These are phyloP conservation scores for Cicer arietinum DNA, from an alignment of 306 rosid species.

Conservation along the genomic window DNA sequence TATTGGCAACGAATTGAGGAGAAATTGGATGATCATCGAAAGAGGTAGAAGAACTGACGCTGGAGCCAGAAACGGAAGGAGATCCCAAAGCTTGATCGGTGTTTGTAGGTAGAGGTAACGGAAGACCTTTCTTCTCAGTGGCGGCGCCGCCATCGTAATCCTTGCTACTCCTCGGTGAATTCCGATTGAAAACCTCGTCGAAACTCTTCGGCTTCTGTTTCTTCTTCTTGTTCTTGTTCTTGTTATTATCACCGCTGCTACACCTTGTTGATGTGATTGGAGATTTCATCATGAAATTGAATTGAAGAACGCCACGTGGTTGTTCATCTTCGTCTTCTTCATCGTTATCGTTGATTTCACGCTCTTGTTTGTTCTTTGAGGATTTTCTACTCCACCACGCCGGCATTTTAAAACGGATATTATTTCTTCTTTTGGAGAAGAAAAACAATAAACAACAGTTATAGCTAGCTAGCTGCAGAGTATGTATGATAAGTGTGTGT, in stretches of 20 bases:
- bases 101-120: constrained; percentile 68
- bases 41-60: constrained; percentile 77
- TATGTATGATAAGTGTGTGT: background rate
- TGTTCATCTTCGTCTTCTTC: constrained; percentile 48
- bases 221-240: constrained; percentile 48
- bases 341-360: constrained; percentile 42
- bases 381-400: constrained; percentile 86
- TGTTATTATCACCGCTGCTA: constrained; percentile 4
- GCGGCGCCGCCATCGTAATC: constrained; percentile 66
- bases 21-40: constrained; percentile 68
- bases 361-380: constrained; percentile 66
- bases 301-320: constrained; percentile 44
- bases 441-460: too few relatives aligned
- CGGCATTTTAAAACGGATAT: constrained; percentile 61
- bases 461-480: background rate
- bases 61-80: constrained; percentile 67
- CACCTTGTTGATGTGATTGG: constrained; percentile 41
- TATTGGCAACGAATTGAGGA: constrained; percentile 51
- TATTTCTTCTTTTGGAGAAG: constrained; percentile 8
- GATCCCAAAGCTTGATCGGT: constrained; percentile 72
- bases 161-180: constrained; percentile 62
- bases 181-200: constrained; percentile 61
- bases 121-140: constrained; percentile 52
- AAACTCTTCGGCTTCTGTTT: constrained; percentile 60
- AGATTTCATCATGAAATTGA: constrained; percentile 56